Evolutionary conservation across 208 protist genomes (phyloP).

Genomic region (Borovskyia barvae): DNA sequence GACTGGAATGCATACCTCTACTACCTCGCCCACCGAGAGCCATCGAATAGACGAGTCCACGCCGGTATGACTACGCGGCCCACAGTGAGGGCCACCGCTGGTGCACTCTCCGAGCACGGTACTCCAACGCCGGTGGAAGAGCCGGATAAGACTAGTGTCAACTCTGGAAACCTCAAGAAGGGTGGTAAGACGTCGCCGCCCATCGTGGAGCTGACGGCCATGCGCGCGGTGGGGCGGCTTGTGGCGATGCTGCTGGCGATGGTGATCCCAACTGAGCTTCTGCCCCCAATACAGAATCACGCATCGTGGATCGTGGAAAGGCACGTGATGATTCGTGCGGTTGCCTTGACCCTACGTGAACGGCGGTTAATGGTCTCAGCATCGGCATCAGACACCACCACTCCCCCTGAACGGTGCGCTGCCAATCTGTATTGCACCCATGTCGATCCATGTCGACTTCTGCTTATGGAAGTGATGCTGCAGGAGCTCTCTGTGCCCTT

Average conservation of each 20-base stretch:
- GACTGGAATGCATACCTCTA: slow-evolving; percentile 20
- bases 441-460: slow-evolving; percentile 26
- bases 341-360: slow-evolving; percentile 15
- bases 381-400: background rate
- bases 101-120: too few species aligned
- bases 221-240: slow-evolving; percentile 14
- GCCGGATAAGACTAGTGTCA: too few species aligned
- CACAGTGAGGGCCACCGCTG: too few species aligned
- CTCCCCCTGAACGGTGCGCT: too few species aligned
- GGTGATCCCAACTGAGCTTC: slow-evolving; percentile 10
- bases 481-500: slow-evolving; percentile 54
- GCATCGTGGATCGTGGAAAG: slow-evolving; percentile 13
- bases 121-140: too few species aligned
- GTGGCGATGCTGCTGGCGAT: slow-evolving; percentile 18
- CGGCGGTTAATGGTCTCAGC: slow-evolving; percentile 20
- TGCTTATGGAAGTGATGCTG: slow-evolving; percentile 46
- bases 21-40: slow-evolving; percentile 11
- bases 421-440: slow-evolving; percentile 18
- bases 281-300: slow-evolving; percentile 12
- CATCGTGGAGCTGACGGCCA: slow-evolving; percentile 13
- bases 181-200: slow-evolving; percentile 2
- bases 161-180: too few species aligned
- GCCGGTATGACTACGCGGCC: too few species aligned
- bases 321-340: slow-evolving; percentile 8
- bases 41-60: slow-evolving; percentile 13